phyloP scores from a whole-genome alignment of 2,329 filamentous ascomycete genomes.

The Helotiales sp. region DNA sequence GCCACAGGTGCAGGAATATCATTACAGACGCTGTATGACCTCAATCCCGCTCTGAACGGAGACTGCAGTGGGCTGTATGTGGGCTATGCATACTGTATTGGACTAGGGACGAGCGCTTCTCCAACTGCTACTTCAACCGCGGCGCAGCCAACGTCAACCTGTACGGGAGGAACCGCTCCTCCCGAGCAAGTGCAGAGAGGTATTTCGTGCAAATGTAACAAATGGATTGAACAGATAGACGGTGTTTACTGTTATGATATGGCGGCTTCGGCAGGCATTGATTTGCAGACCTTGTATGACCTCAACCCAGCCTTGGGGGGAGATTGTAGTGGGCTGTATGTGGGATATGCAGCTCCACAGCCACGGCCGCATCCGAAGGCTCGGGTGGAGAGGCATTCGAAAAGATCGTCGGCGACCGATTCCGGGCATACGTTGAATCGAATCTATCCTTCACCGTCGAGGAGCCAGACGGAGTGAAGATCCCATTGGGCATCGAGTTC shows the following conservation, averaged over 20 bases:
- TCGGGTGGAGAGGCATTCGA: neutral
- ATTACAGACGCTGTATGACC: neutral
- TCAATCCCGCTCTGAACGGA: neutral
- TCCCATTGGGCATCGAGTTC: neutral
- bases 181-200: neutral
- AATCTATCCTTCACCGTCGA: neutral
- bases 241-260: neutral
- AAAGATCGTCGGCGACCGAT: neutral
- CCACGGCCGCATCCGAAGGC: too few relatives aligned
- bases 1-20: neutral
- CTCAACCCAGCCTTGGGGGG: neutral
- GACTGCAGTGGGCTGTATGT: neutral
- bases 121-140: neutral
- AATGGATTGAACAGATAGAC: neutral
- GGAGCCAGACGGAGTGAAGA: neutral
- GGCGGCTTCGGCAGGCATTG: neutral
- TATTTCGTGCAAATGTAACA: neutral
- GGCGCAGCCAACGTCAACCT: neutral
- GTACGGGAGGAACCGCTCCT: neutral
- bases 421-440: neutral
- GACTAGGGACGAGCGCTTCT: neutral
- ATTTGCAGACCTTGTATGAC: neutral
- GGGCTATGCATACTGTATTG: neutral
- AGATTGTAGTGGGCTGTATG: neutral
- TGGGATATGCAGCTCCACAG: neutral